phyloP scores from a whole-genome alignment of 2,329 filamentous ascomycete genomes.

The Zymoseptoria crescenta region DNA sequence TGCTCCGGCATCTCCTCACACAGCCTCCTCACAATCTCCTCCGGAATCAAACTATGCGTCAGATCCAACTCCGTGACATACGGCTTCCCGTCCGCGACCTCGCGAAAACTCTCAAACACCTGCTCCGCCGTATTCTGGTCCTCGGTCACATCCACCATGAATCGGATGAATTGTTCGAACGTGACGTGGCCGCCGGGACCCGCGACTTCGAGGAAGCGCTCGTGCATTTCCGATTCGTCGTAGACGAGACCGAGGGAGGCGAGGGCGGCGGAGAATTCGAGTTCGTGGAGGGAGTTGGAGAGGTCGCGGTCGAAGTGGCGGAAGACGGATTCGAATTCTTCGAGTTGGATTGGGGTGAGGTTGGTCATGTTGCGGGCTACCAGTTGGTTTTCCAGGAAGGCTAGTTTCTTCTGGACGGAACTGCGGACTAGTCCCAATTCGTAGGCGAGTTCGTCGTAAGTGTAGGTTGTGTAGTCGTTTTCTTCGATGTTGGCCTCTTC shows the following conservation, averaged over 20 bases:
- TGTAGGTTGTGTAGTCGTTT: conserved; percentile 99
- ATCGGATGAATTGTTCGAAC: conserved; percentile 97
- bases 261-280: conserved; percentile 92
- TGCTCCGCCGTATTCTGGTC: conserved; percentile 98
- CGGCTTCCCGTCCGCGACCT: conserved; percentile 96
- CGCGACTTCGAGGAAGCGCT: conserved; percentile 76
- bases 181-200: conserved; percentile 67
- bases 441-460: conserved; percentile 91
- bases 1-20: conserved; percentile 79
- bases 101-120: conserved; percentile 94
- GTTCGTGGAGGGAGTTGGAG: conserved; percentile 79
- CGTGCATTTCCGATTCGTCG: conserved; percentile 96
- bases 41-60: conserved; percentile 86
- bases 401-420: conserved; percentile 90
- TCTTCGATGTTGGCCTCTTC: conserved; percentile 97
- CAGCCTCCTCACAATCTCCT: conserved; percentile 92
- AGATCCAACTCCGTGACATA: conserved; percentile 98
- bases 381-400: conserved; percentile 97
- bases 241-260: conserved; percentile 94
- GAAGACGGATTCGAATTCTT: conserved; percentile 98
- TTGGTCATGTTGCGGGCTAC: conserved; percentile 98
- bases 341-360: conserved; percentile 91
- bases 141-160: conserved; percentile 98
- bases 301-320: conserved; percentile 93
- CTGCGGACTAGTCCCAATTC: conserved; percentile 86